Percentiles rank a stretch among this genome's conserved stretches.
Evolutionary conservation across 2,329 filamentous ascomycete species (phyloP).

Genomic region (Ceratocystis colombiana): DNA sequence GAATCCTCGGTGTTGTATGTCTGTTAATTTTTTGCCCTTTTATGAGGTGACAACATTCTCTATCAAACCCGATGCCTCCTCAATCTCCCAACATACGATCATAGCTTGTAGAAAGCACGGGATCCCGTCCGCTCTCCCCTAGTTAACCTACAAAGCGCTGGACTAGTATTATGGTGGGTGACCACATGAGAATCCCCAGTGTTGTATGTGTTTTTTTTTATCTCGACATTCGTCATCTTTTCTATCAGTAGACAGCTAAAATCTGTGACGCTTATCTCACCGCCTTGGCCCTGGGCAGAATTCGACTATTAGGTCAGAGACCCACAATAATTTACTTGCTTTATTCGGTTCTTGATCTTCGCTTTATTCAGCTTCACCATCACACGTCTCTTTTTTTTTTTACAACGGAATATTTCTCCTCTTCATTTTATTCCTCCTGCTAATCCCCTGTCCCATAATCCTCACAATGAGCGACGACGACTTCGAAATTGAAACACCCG

Average conservation of each 20-base stretch:
- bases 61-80: too few relatives aligned
- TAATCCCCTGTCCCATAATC: neutral
- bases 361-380: neutral
- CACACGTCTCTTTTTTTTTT: neutral
- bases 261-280: neutral
- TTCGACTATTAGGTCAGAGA: neutral
- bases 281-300: neutral
- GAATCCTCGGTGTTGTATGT: too few relatives aligned
- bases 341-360: neutral
- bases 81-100: neutral
- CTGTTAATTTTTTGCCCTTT: too few relatives aligned
- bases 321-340: conserved; percentile 9
- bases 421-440: neutral
- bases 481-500: conserved; percentile 42
- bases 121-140: neutral
- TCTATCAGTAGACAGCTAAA: neutral
- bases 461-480: conserved; percentile 44
- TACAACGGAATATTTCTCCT: neutral
- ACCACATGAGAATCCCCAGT: neutral
- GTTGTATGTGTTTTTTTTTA: neutral
- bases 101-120: neutral
- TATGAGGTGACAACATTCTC: too few relatives aligned
- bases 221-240: neutral
- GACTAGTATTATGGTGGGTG: neutral
- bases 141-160: neutral